Evolutionary conservation across 1,139 yeast species (phyloP), one percentile per base, ranked within the genome.

Genomic region (Lodderomyces jiufengensis): DNA sequence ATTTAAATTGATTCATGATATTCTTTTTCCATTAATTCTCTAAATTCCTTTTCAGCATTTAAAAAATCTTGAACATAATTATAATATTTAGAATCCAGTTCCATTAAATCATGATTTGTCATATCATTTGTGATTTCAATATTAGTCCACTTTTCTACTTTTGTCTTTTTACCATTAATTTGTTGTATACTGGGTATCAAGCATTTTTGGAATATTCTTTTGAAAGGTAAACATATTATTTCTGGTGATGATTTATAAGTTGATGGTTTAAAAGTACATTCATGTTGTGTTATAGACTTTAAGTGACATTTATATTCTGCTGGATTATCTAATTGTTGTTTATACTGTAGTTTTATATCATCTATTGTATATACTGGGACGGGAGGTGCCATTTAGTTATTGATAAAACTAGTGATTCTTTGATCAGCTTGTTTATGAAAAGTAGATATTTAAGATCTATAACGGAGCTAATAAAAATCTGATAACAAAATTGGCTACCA

Each of bases 201-300:
- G 48, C 82, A 76, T 38, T 77, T 58, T 44, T 66, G 70, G 52
- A 76, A 76, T 5, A 75, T 43, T 32, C 82, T 49, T 42, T 70
- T 75, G 54, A 76, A 76, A 2, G 82, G 81, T 12, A 71, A 52
- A 45, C 82, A 76, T 21, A 72, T 61, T 38, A 73, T 70, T 38
- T 72, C 64, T 3, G 69, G 67, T 1, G 66, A 61, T 24, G 52
- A 50, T 6, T 55, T 44, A 11, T 27, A 26, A 6, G 31, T 31
- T 7, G 33, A 28, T 3, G 49, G 46, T 31, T 53, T 53, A 42
- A 69, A 70, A 3, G 75, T 70, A 44, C 78, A 73, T 45, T 70
- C 76, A 49, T 70, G 72, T 47, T 76, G 81, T 0, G 70, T 63
- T 16, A 76, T 51, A 31, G 69, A 59, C 40, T 61, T 66, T 23